phyloP scores from a whole-genome alignment of 345 rosid genomes.

The Streptanthus diversifolius region DNA sequence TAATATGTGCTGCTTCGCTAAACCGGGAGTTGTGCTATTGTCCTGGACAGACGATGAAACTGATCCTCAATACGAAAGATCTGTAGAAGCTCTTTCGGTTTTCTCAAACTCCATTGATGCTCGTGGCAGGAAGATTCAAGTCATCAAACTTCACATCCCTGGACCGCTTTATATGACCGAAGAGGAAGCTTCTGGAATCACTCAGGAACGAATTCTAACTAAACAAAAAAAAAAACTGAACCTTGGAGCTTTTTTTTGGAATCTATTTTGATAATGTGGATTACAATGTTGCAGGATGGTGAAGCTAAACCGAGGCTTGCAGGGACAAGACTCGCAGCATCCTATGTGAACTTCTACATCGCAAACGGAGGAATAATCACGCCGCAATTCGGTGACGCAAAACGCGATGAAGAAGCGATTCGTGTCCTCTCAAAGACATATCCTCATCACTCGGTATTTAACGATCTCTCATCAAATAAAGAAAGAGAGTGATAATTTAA shows the following conservation, averaged over 20 bases:
- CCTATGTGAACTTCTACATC: slow-evolving; percentile 78
- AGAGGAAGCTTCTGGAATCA: slow-evolving; percentile 74
- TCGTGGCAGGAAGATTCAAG: slow-evolving; percentile 60
- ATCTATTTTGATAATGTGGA: background rate
- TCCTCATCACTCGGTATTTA: slow-evolving; percentile 57
- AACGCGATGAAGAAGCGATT: slow-evolving; percentile 78
- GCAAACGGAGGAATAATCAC: slow-evolving; percentile 66
- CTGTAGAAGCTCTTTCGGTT: slow-evolving; percentile 57
- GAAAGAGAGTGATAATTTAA: background rate
- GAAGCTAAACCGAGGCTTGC: slow-evolving; percentile 60
- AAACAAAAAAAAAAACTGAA: background rate
- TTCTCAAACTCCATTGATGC: slow-evolving; percentile 69
- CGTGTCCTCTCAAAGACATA: slow-evolving; percentile 62
- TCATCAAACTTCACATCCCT: slow-evolving; percentile 73
- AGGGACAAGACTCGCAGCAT: slow-evolving; percentile 83
- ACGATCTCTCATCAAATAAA: background rate
- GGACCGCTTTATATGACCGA: slow-evolving; percentile 85
- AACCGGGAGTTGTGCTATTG: slow-evolving; percentile 80
- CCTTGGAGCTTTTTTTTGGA: background rate
- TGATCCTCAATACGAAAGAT: slow-evolving; percentile 72
- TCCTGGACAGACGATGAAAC: slow-evolving; percentile 73
- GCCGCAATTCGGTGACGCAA: slow-evolving; percentile 80
- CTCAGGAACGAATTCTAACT: slow-evolving; percentile 43
- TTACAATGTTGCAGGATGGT: slow-evolving; percentile 42
- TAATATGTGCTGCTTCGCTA: slow-evolving; percentile 90